phyloP scores from a whole-genome alignment of 2,329 filamentous ascomycete species.

The Ambrosiella beaveri region DNA sequence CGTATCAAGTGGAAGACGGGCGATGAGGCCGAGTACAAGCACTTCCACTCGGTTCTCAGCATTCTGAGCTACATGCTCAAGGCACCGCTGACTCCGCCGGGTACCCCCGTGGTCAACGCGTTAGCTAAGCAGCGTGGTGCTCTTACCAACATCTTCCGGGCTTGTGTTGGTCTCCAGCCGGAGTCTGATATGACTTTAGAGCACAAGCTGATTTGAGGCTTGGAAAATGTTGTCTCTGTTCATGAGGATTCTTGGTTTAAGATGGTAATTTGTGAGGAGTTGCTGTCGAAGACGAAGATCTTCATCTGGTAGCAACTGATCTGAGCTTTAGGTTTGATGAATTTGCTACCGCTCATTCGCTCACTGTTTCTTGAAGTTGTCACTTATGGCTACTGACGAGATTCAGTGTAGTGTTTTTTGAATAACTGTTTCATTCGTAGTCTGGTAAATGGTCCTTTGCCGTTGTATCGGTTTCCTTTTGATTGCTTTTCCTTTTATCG shows the following conservation, averaged over 20 bases:
- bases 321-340: too few species aligned
- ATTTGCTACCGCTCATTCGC: not conserved
- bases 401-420: not conserved
- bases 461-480: not conserved
- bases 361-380: not conserved
- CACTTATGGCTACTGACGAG: not conserved
- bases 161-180: slow-evolving; percentile 87
- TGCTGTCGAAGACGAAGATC: not conserved
- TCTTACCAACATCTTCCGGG: slow-evolving; percentile 95
- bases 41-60: slow-evolving; percentile 93
- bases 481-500: not conserved
- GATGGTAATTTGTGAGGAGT: slow-evolving; percentile 2
- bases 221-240: not conserved
- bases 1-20: slow-evolving; percentile 78
- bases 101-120: slow-evolving; percentile 88
- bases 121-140: slow-evolving; percentile 90
- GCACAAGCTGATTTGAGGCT: slow-evolving; percentile 65
- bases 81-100: slow-evolving; percentile 83
- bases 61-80: slow-evolving; percentile 98
- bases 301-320: not conserved
- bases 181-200: slow-evolving; percentile 98
- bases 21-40: slow-evolving; percentile 54
- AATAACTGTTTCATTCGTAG: not conserved
- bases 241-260: not conserved
- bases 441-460: not conserved